Conservation (phyloP, 768 basidiomycete genomes). For the Kwoniella botswanensis region DNA sequence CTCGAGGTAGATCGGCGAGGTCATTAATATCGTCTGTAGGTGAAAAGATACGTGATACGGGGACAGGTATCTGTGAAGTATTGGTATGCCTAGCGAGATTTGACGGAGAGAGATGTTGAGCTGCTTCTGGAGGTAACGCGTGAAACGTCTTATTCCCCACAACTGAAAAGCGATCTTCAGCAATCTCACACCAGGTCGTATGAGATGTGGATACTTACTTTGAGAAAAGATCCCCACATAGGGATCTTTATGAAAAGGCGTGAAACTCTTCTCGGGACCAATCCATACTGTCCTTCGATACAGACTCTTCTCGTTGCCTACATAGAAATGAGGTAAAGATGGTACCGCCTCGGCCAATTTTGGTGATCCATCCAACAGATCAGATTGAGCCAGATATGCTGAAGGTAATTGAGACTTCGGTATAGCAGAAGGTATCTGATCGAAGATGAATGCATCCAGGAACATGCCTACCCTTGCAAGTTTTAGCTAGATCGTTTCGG, state of each 20-base stretch:
- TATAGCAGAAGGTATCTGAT: constrained; percentile 34
- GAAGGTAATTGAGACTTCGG: constrained; percentile 31
- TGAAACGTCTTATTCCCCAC: constrained; percentile 48
- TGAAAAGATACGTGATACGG: constrained; percentile 35
- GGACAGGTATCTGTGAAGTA: constrained; percentile 48
- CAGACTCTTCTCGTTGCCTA: constrained; percentile 38
- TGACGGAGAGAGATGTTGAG: constrained; percentile 34
- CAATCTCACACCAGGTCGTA: neutral
- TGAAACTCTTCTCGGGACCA: constrained; percentile 48
- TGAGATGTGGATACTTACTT: constrained; percentile 28
- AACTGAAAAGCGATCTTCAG: constrained; percentile 27
- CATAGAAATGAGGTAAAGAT: constrained; percentile 33
- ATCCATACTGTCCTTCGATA: constrained; percentile 54
- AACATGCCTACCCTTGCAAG: constrained; percentile 44
- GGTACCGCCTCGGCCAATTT: constrained; percentile 33
- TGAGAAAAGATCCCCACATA: constrained; percentile 53
- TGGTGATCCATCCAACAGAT: constrained; percentile 39
- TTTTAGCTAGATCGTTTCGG: neutral
- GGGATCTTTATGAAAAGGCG: constrained; percentile 55
- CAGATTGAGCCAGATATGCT: constrained; percentile 54
- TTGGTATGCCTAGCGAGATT: constrained; percentile 41
- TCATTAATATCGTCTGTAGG: neutral
- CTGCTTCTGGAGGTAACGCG: constrained; percentile 45
- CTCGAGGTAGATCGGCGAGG: constrained; percentile 21
- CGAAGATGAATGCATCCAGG: constrained; percentile 55